Evolutionary conservation across 2,329 filamentous ascomycete species (phyloP).

Genomic region (Zasmidium citrigriseum): DNA sequence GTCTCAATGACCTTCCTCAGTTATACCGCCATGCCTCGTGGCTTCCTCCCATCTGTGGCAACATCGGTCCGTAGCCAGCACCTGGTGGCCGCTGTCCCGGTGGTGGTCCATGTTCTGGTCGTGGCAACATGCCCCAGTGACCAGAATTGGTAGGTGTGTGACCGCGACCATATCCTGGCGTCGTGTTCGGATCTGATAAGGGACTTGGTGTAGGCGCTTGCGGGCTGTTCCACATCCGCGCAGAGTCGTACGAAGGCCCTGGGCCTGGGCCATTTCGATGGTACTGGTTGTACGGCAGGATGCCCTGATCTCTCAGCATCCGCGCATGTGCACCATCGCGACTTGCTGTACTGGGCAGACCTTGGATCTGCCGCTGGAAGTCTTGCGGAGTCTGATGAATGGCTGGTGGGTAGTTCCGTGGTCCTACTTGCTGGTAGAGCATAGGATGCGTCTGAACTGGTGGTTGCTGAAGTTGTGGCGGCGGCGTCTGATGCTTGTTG

Average conservation of each 20-base stretch:
- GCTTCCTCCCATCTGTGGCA: conserved; percentile 32
- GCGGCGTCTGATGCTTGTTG: conserved; percentile 21
- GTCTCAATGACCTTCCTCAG: conserved; percentile 2
- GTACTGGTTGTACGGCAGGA: conserved; percentile 19
- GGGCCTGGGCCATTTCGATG: conserved; percentile 28
- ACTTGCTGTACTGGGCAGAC: conserved; percentile 33
- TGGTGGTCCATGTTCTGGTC: conserved; percentile 13
- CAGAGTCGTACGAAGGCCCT: conserved; percentile 23
- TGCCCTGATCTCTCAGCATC: conserved; percentile 35
- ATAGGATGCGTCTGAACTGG: conserved; percentile 15
- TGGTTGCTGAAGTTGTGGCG: conserved; percentile 9
- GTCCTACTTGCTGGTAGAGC: conserved; percentile 17
- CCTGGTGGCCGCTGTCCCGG: conserved; percentile 12
- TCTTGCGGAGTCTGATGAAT: conserved; percentile 45
- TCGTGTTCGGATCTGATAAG: conserved; percentile 30
- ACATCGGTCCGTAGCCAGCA: conserved; percentile 27
- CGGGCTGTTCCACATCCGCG: conserved; percentile 33
- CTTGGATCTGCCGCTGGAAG: conserved; percentile 39
- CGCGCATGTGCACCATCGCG: conserved; percentile 36
- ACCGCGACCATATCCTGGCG: conserved; percentile 25
- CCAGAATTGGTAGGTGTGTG: conserved; percentile 20
- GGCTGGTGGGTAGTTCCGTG: conserved; percentile 14
- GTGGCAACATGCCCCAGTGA: conserved; percentile 23
- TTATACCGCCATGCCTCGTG: conserved; percentile 32
- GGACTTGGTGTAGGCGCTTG: conserved; percentile 36